These are phyloP conservation scores for Cryptococcus wingfieldii DNA, from an alignment of 1,284 basidiomycete genomes.

Conservation along the genomic window DNA sequence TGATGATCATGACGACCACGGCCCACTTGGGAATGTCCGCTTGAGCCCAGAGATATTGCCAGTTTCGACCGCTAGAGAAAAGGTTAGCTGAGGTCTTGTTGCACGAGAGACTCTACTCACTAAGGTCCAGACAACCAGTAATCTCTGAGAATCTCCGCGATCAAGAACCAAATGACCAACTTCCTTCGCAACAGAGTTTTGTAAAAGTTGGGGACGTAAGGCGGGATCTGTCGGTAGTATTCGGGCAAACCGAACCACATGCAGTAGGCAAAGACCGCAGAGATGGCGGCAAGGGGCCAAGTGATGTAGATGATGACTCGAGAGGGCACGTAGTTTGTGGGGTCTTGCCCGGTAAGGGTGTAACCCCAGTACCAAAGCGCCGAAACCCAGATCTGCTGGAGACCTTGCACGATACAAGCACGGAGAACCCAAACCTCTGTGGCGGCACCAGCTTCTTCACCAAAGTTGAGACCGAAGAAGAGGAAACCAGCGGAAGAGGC, in stretches of 20 bases:
- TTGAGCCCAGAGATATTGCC: slow-evolving; percentile 86
- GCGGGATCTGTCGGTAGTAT: slow-evolving; percentile 67
- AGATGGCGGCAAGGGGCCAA: slow-evolving; percentile 73
- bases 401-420: slow-evolving; percentile 84
- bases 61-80: slow-evolving; percentile 73
- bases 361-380: slow-evolving; percentile 93
- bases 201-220: slow-evolving; percentile 86
- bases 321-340: slow-evolving; percentile 39
- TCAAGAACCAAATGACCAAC: slow-evolving; percentile 87
- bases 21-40: slow-evolving; percentile 70
- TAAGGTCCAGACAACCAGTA: slow-evolving; percentile 82
- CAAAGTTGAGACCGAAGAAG: slow-evolving; percentile 92
- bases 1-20: slow-evolving; percentile 69
- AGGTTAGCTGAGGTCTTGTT: slow-evolving; percentile 6
- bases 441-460: slow-evolving; percentile 89
- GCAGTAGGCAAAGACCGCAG: slow-evolving; percentile 70
- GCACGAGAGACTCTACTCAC: slow-evolving; percentile 51
- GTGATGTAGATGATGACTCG: slow-evolving; percentile 62
- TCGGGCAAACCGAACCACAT: slow-evolving; percentile 78
- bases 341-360: slow-evolving; percentile 58
- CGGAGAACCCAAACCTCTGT: slow-evolving; percentile 86
- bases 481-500: slow-evolving; percentile 83
- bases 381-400: slow-evolving; percentile 84
- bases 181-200: slow-evolving; percentile 81
- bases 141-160: slow-evolving; percentile 79